Evolutionary conservation across 2,329 filamentous ascomycete species (phyloP).

Genomic region (Metarhizium brunneum): DNA sequence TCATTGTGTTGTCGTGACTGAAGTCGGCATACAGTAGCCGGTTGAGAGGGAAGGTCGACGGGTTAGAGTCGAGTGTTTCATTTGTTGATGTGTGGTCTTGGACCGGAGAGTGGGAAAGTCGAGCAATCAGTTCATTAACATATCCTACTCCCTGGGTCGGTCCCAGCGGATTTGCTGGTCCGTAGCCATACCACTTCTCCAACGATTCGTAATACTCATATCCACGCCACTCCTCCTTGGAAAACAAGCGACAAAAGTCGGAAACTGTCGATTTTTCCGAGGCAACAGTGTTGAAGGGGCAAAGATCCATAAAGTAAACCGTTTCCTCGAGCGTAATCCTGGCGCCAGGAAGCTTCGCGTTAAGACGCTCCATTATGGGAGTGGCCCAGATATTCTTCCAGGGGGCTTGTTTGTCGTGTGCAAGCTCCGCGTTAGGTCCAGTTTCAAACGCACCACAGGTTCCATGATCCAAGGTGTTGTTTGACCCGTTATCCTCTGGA

Average conservation of each 20-base stretch:
- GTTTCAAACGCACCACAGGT: constrained; percentile 63
- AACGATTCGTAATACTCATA: constrained; percentile 78
- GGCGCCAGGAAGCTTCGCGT: constrained; percentile 56
- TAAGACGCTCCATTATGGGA: constrained; percentile 59
- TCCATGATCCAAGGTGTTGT: constrained; percentile 75
- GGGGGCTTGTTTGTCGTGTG: constrained; percentile 37
- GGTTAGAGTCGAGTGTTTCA: constrained; percentile 59
- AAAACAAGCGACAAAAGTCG: constrained; percentile 70
- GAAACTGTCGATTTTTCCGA: constrained; percentile 42
- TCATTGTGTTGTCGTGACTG: constrained; percentile 85
- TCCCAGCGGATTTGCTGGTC: constrained; percentile 66
- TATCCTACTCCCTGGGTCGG: constrained; percentile 82
- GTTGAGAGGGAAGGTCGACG: constrained; percentile 64
- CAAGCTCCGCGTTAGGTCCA: constrained; percentile 39
- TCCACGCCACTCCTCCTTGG: constrained; percentile 58
- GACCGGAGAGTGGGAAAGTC: constrained; percentile 62
- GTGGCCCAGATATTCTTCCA: constrained; percentile 59
- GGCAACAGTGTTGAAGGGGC: constrained; percentile 75
- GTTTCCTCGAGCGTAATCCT: constrained; percentile 55
- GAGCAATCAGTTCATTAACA: constrained; percentile 77
- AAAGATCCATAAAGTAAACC: constrained; percentile 77
- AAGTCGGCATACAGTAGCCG: constrained; percentile 75
- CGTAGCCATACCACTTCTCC: constrained; percentile 78
- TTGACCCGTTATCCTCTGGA: constrained; percentile 54
- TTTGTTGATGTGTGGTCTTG: constrained; percentile 69